Conservation (phyloP, 192 early-diverging fungal genomes). For the Dissophora ornata region DNA sequence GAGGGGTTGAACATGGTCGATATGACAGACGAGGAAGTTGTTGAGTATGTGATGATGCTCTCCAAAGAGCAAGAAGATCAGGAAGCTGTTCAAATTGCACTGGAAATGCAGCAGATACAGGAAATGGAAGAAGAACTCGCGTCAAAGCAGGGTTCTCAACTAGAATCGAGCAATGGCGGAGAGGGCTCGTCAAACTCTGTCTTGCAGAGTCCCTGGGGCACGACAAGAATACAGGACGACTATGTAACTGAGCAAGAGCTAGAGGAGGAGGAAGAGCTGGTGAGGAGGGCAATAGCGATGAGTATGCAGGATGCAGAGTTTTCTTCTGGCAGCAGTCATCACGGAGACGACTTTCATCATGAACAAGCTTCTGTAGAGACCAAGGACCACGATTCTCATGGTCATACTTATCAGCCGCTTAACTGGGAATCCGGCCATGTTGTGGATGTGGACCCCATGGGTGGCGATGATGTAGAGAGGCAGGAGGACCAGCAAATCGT, state of each 20-base stretch:
- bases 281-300: conserved; percentile 38
- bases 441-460: conserved; percentile 26
- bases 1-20: conserved; percentile 55
- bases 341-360: neutral
- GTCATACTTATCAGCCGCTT: neutral
- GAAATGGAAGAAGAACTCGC: conserved; percentile 21
- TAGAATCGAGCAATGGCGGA: conserved; percentile 5
- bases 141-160: neutral
- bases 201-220: neutral
- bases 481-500: conserved; percentile 39
- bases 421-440: conserved; percentile 25
- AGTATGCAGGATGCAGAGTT: conserved; percentile 32
- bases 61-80: conserved; percentile 48
- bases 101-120: conserved; percentile 29
- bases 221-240: neutral
- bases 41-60: conserved; percentile 69
- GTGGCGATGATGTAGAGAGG: neutral
- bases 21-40: conserved; percentile 66
- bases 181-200: conserved; percentile 18
- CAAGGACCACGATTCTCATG: neutral
- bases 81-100: conserved; percentile 1
- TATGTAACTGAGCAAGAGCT: conserved; percentile 21
- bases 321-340: neutral
- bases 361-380: neutral
- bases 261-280: conserved; percentile 46